Evolutionary conservation across 768 basidiomycete genomes (phyloP).

Genomic region (Hericium rajendrae): DNA sequence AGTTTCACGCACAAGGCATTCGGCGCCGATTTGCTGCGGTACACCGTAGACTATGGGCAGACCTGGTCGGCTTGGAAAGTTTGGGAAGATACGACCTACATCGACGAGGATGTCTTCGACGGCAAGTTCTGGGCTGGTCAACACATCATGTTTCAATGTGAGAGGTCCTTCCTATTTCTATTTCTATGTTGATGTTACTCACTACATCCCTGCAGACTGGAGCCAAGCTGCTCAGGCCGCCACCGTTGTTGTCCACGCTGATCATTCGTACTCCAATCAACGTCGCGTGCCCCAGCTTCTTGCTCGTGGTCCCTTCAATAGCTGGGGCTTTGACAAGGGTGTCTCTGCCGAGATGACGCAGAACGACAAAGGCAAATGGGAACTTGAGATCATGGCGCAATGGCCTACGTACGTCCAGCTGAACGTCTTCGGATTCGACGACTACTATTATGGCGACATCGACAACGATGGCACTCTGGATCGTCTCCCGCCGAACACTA

Average conservation of each 20-base stretch:
- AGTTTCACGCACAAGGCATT: conserved; percentile 73
- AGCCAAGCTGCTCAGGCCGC: conserved; percentile 53
- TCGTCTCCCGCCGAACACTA: conserved; percentile 81
- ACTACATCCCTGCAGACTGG: conserved; percentile 50
- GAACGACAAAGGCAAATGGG: conserved; percentile 61
- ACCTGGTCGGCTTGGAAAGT: conserved; percentile 75
- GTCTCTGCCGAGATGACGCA: conserved; percentile 60
- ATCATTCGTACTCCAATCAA: conserved; percentile 45
- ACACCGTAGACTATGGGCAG: conserved; percentile 78
- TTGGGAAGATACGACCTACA: conserved; percentile 66
- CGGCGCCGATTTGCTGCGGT: conserved; percentile 83
- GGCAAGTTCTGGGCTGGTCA: conserved; percentile 68
- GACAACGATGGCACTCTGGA: conserved; percentile 86
- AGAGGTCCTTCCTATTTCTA: conserved; percentile 19
- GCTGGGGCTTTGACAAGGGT: conserved; percentile 87
- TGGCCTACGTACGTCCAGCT: conserved; percentile 90
- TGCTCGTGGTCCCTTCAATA: conserved; percentile 83
- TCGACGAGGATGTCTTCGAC: conserved; percentile 50
- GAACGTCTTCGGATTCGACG: conserved; percentile 85
- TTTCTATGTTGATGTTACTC: neutral
- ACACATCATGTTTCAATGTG: conserved; percentile 87
- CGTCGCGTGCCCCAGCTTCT: conserved; percentile 84
- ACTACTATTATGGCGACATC: conserved; percentile 87
- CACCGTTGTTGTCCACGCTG: conserved; percentile 67
- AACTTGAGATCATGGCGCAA: conserved; percentile 77